Percentiles rank a stretch among this genome's conserved stretches.
phyloP scores from a whole-genome alignment of 2,329 filamentous ascomycete genomes.

The Paecilomyces dactylethromorphus region DNA sequence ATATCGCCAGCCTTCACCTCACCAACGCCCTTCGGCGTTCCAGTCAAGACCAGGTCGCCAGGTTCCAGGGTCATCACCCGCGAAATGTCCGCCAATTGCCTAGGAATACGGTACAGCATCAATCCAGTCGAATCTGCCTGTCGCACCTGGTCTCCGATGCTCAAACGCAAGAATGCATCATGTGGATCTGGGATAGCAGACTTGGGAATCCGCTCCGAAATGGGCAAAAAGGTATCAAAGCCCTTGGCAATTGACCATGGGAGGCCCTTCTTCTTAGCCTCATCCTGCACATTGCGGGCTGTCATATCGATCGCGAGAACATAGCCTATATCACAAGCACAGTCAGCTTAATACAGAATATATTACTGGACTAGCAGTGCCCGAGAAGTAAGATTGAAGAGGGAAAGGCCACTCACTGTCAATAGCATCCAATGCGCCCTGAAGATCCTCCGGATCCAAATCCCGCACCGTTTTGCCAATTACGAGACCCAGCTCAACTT shows the following conservation, averaged over 20 bases:
- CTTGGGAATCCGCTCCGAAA: slow-evolving; percentile 76
- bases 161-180: slow-evolving; percentile 77
- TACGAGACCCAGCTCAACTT: slow-evolving; percentile 86
- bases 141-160: slow-evolving; percentile 69
- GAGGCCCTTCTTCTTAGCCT: slow-evolving; percentile 93
- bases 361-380: slow-evolving; percentile 5
- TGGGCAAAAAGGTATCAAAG: slow-evolving; percentile 93
- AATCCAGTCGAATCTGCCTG: slow-evolving; percentile 87
- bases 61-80: slow-evolving; percentile 89
- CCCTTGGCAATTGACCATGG: slow-evolving; percentile 97
- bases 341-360: slow-evolving; percentile 4
- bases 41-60: slow-evolving; percentile 92
- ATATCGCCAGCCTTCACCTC: slow-evolving; percentile 77
- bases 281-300: slow-evolving; percentile 87
- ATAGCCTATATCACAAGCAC: slow-evolving; percentile 54
- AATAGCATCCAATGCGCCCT: slow-evolving; percentile 75
- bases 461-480: slow-evolving; percentile 77
- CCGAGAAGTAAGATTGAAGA: background rate
- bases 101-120: slow-evolving; percentile 88
- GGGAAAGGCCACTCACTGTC: slow-evolving; percentile 48
- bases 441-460: slow-evolving; percentile 64
- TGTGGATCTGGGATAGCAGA: slow-evolving; percentile 77
- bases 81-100: slow-evolving; percentile 84
- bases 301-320: slow-evolving; percentile 95
- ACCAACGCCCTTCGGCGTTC: slow-evolving; percentile 93